These are phyloP conservation scores for Tylopilus rubrobrunneus DNA, from an alignment of 768 basidiomycete genomes.

Conservation along the genomic window DNA sequence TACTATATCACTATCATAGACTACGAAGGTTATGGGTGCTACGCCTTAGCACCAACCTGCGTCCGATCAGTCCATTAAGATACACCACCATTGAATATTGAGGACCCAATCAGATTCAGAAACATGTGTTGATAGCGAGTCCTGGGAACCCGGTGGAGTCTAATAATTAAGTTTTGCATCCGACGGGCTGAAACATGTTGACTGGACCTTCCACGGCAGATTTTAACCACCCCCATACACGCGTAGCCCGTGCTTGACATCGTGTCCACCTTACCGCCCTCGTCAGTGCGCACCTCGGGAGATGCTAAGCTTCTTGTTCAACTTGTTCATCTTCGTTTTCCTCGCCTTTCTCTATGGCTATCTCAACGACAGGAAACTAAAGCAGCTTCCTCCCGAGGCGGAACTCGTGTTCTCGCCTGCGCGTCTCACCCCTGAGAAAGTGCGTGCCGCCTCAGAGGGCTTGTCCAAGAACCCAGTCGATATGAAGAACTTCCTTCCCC, in stretches of 20 bases:
- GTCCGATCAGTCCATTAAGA: too few relatives aligned
- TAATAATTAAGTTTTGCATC: too few relatives aligned
- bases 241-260: too few relatives aligned
- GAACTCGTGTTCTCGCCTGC: conserved; percentile 44
- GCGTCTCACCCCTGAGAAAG: conserved; percentile 44
- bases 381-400: conserved; percentile 45
- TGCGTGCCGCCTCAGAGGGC: conserved; percentile 36
- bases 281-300: not conserved
- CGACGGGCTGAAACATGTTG: too few relatives aligned
- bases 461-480: conserved; percentile 35
- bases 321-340: conserved; percentile 2
- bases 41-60: too few relatives aligned
- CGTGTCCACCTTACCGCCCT: not conserved
- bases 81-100: too few relatives aligned
- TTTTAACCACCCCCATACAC: too few relatives aligned
- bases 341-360: conserved; percentile 36
- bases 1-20: too few relatives aligned
- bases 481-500: conserved; percentile 49
- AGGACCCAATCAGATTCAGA: too few relatives aligned
- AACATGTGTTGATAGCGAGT: not conserved
- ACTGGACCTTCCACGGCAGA: too few relatives aligned
- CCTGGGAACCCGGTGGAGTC: not conserved
- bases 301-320: conserved; percentile 18
- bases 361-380: conserved; percentile 53
- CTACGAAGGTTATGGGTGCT: too few relatives aligned